Evolutionary conservation across 2,329 filamentous ascomycete species (phyloP).

Genomic region (Mycocentrospora acerina): DNA sequence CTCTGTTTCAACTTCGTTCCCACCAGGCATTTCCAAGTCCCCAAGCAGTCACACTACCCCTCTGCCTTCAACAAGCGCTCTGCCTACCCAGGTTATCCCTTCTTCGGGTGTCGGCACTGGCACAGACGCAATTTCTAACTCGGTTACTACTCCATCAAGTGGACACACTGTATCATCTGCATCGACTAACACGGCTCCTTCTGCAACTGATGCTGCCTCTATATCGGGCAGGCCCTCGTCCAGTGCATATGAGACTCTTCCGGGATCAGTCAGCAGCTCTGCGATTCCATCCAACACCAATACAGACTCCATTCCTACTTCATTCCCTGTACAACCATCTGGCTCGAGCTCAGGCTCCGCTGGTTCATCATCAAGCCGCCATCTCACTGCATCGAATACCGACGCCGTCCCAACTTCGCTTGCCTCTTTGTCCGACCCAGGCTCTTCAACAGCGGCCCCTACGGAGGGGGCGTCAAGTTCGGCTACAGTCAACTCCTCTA

Average conservation of each 20-base stretch:
- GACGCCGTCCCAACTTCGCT: constrained; percentile 2
- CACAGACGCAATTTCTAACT: constrained; percentile 4
- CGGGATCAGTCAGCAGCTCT: constrained; percentile 1
- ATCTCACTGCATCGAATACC: constrained; percentile 3
- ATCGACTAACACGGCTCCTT: constrained; percentile 6
- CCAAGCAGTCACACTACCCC: constrained; percentile 1
- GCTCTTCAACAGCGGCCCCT: constrained; percentile 2
- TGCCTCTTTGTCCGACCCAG: neutral
- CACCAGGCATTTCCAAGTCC: neutral
- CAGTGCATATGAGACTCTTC: too few species aligned
- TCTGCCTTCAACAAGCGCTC: constrained; percentile 6
- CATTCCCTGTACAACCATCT: constrained; percentile 2
- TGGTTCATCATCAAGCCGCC: constrained; percentile 3
- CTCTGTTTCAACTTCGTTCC: constrained; percentile 10
- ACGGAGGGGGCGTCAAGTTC: constrained; percentile 1
- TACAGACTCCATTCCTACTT: constrained; percentile 8
- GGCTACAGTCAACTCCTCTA: constrained; percentile 1
- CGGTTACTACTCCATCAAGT: constrained; percentile 3
- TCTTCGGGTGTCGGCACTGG: constrained; percentile 2
- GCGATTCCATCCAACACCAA: constrained; percentile 6
- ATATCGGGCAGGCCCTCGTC: too few species aligned
- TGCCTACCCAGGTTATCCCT: constrained; percentile 4
- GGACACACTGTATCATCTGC: constrained; percentile 3
- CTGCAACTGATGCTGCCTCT: constrained; percentile 7
- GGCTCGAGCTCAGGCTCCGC: constrained; percentile 3